Percentiles rank a stretch among this genome's conserved stretches.
Evolutionary conservation across 2,329 filamentous ascomycete species (phyloP).

Genomic region (Pseudopyricularia javanii): DNA sequence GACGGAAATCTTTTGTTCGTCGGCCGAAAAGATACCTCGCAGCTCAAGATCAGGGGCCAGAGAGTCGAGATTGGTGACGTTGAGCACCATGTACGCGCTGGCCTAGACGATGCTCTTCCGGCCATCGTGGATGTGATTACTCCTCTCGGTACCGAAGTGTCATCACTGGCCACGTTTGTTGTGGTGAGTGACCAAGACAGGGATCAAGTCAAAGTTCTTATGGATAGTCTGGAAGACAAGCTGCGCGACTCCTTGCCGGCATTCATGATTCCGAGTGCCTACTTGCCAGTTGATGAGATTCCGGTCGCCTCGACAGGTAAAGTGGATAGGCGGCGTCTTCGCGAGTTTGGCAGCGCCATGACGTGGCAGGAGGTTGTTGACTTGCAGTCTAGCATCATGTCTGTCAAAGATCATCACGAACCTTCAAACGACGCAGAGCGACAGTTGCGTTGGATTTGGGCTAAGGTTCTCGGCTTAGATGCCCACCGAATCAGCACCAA

Average conservation of each 20-base stretch:
- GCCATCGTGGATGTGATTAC: not conserved
- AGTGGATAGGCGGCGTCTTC: not conserved
- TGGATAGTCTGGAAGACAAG: not conserved
- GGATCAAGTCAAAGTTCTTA: too few species aligned
- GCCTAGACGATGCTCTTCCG: not conserved
- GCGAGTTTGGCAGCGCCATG: not conserved
- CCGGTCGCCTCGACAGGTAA: not conserved
- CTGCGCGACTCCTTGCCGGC: not conserved
- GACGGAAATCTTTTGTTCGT: not conserved
- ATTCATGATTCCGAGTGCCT: not conserved
- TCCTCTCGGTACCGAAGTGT: not conserved
- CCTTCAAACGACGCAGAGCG: not conserved
- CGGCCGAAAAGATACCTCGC: not conserved
- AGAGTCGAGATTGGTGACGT: slow-evolving; percentile 2
- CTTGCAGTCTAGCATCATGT: not conserved
- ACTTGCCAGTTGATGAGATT: not conserved
- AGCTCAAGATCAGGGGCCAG: slow-evolving; percentile 1
- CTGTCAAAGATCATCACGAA: not conserved
- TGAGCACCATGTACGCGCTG: not conserved
- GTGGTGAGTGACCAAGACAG: not conserved
- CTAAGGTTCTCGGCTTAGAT: not conserved
- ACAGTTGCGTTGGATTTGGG: not conserved
- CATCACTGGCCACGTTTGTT: not conserved
- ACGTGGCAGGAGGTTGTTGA: not conserved
- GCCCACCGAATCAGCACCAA: not conserved